These are phyloP conservation scores for Schizopora paradoxa DNA, from an alignment of 1,284 basidiomycete genomes.

Conservation along the genomic window DNA sequence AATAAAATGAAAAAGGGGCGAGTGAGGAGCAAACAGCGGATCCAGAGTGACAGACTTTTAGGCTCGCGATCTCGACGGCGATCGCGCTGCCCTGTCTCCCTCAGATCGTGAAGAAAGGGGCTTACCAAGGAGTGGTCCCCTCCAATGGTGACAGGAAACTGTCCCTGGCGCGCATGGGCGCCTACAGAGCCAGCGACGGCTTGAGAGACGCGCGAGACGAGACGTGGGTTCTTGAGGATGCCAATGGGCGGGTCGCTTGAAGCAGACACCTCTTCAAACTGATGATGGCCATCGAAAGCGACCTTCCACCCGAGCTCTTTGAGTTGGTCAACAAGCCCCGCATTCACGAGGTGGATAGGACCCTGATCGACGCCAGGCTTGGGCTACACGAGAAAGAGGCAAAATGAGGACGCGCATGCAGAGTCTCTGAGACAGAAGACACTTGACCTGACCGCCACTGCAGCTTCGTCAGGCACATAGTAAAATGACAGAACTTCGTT, in stretches of 20 bases:
- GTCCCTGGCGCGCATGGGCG: conserved; percentile 69
- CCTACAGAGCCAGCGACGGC: conserved; percentile 76
- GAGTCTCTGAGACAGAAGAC: neutral
- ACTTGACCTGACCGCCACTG: conserved; percentile 53
- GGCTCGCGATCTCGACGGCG: too few relatives aligned
- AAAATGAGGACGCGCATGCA: conserved; percentile 14
- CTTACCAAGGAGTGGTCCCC: conserved; percentile 91
- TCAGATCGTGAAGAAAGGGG: conserved; percentile 16
- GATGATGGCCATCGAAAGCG: conserved; percentile 82
- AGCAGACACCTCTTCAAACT: conserved; percentile 76
- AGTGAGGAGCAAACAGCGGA: too few relatives aligned
- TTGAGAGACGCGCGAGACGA: conserved; percentile 82
- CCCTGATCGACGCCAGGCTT: conserved; percentile 87
- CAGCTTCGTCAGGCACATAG: neutral
- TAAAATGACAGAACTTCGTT: conserved; percentile 5
- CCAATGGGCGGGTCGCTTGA: conserved; percentile 77
- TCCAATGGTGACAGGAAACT: conserved; percentile 88
- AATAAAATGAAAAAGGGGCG: too few relatives aligned
- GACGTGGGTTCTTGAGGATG: conserved; percentile 81
- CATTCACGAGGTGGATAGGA: conserved; percentile 81
- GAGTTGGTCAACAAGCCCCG: conserved; percentile 78
- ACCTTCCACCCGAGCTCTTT: conserved; percentile 84
- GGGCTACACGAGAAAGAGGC: conserved; percentile 38
- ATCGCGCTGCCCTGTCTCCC: too few relatives aligned
- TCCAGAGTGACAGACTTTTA: too few relatives aligned